phyloP scores from a whole-genome alignment of 2,329 filamentous ascomycete genomes.

The Fusarium dlaminii region DNA sequence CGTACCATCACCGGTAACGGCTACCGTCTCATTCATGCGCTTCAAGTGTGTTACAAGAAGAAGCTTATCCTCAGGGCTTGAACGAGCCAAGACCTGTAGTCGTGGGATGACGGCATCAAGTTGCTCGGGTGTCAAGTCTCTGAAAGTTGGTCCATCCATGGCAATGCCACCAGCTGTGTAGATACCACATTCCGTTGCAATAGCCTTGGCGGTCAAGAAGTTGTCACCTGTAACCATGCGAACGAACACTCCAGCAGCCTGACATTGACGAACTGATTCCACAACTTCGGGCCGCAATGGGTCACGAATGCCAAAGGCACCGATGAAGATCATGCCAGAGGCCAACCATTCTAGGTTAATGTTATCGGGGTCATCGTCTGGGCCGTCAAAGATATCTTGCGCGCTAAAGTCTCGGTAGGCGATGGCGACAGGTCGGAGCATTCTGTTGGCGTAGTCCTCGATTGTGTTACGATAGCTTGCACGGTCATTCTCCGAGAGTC shows the following conservation, averaged over 20 bases:
- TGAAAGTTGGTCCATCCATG: conserved; percentile 73
- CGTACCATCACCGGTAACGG: conserved; percentile 73
- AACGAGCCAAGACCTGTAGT: conserved; percentile 63
- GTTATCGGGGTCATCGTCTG: conserved; percentile 47
- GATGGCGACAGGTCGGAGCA: conserved; percentile 79
- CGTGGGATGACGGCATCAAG: conserved; percentile 62
- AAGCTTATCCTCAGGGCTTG: conserved; percentile 68
- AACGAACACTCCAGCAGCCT: conserved; percentile 69
- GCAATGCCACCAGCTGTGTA: conserved; percentile 68
- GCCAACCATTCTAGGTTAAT: conserved; percentile 51
- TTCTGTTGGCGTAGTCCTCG: conserved; percentile 69
- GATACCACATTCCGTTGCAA: conserved; percentile 72
- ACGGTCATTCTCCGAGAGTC: conserved; percentile 47
- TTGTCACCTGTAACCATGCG: conserved; percentile 66
- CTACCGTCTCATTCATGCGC: conserved; percentile 65
- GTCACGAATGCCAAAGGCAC: conserved; percentile 73
- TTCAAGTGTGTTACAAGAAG: conserved; percentile 66
- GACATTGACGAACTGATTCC: conserved; percentile 68
- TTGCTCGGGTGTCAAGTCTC: conserved; percentile 63
- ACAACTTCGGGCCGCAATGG: conserved; percentile 68
- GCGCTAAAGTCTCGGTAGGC: conserved; percentile 77
- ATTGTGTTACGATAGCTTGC: conserved; percentile 48
- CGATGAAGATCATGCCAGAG: conserved; percentile 76
- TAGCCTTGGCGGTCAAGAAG: conserved; percentile 69
- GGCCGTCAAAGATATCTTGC: conserved; percentile 71